Evolutionary conservation across 495 filamentous ascomycete genomes (phyloP).

Genomic region (Podospora pseudopauciseta): DNA sequence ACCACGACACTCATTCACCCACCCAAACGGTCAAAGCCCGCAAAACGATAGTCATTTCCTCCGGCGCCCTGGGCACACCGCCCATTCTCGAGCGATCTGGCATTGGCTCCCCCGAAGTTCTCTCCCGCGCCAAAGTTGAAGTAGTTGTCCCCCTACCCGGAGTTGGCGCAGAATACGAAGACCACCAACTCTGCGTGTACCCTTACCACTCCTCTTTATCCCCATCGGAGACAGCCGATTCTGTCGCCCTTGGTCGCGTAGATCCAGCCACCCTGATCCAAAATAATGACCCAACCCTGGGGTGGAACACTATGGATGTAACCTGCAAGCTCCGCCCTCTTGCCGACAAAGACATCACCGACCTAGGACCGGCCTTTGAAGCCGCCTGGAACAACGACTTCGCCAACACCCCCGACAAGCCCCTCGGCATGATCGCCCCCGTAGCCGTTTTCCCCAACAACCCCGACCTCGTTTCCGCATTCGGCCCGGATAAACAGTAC

Average conservation of each 20-base stretch:
- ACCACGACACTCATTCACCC: constrained; percentile 13
- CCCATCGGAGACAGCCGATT: constrained; percentile 38
- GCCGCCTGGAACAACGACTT: too few relatives aligned
- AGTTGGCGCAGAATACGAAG: constrained; percentile 50
- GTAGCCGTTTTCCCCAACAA: too few relatives aligned
- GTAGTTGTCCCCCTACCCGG: constrained; percentile 42
- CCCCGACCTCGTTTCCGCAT: too few relatives aligned
- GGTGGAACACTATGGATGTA: constrained; percentile 50
- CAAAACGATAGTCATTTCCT: constrained; percentile 53
- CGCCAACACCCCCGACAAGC: too few relatives aligned
- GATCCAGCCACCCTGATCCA: constrained; percentile 24
- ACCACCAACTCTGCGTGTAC: constrained; percentile 41
- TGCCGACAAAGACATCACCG: too few relatives aligned
- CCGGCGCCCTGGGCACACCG: constrained; percentile 55
- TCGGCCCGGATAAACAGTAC: too few relatives aligned
- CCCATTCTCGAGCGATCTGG: constrained; percentile 61
- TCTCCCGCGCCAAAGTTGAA: constrained; percentile 34
- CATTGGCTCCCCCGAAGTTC: constrained; percentile 44
- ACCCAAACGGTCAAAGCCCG: constrained; percentile 41
- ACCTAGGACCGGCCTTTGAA: too few relatives aligned
- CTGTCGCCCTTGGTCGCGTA: constrained; percentile 23
- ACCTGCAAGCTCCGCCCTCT: constrained; percentile 32
- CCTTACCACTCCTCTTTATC: constrained; percentile 32
- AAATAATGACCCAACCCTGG: constrained; percentile 32
- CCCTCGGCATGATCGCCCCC: too few relatives aligned